A percentile compares a stretch with the other conserved stretches of the same genome.
phyloP scores from a whole-genome alignment of 371 early-diverging fungal genomes.

The Haplosporangium sp. region DNA sequence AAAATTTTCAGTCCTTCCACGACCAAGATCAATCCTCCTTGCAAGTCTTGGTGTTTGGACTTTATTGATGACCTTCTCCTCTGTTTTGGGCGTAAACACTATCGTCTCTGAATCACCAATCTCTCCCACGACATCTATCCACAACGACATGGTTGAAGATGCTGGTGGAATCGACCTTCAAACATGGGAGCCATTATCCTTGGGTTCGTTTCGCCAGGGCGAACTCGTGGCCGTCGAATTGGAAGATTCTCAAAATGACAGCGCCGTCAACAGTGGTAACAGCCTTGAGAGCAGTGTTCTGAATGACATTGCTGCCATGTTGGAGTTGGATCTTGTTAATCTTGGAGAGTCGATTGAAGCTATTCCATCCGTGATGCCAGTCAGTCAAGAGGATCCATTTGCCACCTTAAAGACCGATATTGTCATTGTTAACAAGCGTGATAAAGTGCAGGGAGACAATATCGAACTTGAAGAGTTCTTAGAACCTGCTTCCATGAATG shows the following conservation, averaged over 20 bases:
- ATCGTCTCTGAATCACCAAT: neutral
- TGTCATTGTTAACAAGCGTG: slow-evolving; percentile 12
- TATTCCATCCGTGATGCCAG: neutral
- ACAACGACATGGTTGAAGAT: neutral
- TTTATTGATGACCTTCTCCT: slow-evolving; percentile 30
- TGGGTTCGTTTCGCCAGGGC: neutral
- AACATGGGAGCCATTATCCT: neutral
- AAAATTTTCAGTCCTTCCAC: slow-evolving; percentile 18
- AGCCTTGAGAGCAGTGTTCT: neutral
- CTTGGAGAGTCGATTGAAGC: neutral
- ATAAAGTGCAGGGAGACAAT: neutral
- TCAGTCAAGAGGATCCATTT: slow-evolving; percentile 3
- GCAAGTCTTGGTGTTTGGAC: slow-evolving; percentile 44
- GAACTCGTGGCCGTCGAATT: neutral
- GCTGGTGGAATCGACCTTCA: neutral
- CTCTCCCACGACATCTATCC: neutral
- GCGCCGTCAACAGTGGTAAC: neutral
- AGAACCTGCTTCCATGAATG: slow-evolving; percentile 27
- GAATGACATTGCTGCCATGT: neutral
- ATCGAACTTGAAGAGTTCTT: slow-evolving; percentile 10
- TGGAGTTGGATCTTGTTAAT: slow-evolving; percentile 1
- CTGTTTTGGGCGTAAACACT: slow-evolving; percentile 32
- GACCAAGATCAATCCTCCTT: slow-evolving; percentile 32
- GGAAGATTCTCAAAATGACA: neutral
- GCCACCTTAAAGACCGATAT: slow-evolving; percentile 18